A percentile compares a stretch with the other conserved stretches of the same genome.
phyloP scores from a whole-genome alignment of 257 asterid genomes.

The Solanum tacnaense region DNA sequence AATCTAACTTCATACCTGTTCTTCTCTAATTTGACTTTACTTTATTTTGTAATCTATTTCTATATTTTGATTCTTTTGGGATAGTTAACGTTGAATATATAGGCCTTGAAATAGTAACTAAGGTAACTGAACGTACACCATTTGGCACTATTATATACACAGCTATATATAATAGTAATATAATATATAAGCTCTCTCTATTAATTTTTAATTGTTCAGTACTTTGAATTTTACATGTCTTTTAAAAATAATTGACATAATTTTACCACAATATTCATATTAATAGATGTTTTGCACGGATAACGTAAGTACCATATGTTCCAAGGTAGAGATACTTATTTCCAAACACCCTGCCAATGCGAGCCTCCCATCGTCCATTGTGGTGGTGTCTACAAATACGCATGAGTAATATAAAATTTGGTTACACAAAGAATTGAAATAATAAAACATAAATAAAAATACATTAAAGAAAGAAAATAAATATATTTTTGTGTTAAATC shows the following conservation, averaged over 20 bases:
- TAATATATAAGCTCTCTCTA: no score
- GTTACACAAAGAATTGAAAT: neutral
- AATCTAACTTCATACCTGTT: neutral
- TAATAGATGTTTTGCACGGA: neutral
- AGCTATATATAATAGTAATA: no score
- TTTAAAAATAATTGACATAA: no score
- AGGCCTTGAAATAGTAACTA: neutral
- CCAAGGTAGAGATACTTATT: conserved; percentile 62
- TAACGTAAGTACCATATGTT: conserved; percentile 31
- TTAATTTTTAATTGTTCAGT: no score
- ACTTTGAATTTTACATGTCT: no score
- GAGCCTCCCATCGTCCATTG: conserved; percentile 67
- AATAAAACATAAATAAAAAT: neutral
- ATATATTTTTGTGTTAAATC: neutral
- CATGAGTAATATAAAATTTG: neutral
- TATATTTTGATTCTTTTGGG: neutral
- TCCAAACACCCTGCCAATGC: conserved; percentile 55
- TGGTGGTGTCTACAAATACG: conserved; percentile 40
- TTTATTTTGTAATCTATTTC: neutral
- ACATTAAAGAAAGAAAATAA: neutral
- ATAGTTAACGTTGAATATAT: neutral
- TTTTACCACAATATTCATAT: no score
- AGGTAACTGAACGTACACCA: neutral
- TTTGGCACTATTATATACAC: neutral
- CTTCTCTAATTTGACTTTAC: neutral